Percentiles rank a stretch among this genome's conserved stretches.
These are phyloP conservation scores for Globisporangium megalacanthum DNA, from an alignment of 352 stramenopile genomes.

Conservation along the genomic window DNA sequence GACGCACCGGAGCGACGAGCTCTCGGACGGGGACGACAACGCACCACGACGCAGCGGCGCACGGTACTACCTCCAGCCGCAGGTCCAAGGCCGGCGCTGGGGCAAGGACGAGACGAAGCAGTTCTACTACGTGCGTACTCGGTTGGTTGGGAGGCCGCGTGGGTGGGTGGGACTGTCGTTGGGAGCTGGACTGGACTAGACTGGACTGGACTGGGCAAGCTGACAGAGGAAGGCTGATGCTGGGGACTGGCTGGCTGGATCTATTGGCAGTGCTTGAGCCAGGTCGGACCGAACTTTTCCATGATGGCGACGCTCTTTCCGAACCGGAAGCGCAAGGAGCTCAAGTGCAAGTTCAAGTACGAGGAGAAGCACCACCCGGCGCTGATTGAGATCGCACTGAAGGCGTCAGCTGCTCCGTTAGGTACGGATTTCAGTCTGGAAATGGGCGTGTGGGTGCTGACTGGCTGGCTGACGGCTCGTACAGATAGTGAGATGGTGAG, in stretches of 20 bases:
- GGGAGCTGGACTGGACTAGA: background rate
- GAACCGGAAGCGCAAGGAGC: conserved; percentile 71
- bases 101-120: conserved; percentile 82
- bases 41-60: conserved; percentile 27
- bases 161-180: background rate
- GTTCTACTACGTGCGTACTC: conserved; percentile 71
- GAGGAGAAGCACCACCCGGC: conserved; percentile 74
- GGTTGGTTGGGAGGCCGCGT: background rate
- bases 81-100: conserved; percentile 58
- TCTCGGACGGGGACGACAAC: conserved; percentile 20
- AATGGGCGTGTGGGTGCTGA: conserved; percentile 10
- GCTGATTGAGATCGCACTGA: conserved; percentile 78
- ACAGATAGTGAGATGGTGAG: conserved; percentile 76
- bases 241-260: too few relatives aligned
- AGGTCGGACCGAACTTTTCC: conserved; percentile 81
- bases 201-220: background rate
- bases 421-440: background rate
- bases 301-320: conserved; percentile 86
- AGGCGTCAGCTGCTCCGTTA: conserved; percentile 59
- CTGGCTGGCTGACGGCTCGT: background rate
- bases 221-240: background rate
- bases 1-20: conserved; percentile 22
- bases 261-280: conserved; percentile 49
- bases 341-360: conserved; percentile 88
- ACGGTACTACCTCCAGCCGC: conserved; percentile 35